phyloP scores from a whole-genome alignment of 352 stramenopile genomes.

The Globisporangium viniferum region DNA sequence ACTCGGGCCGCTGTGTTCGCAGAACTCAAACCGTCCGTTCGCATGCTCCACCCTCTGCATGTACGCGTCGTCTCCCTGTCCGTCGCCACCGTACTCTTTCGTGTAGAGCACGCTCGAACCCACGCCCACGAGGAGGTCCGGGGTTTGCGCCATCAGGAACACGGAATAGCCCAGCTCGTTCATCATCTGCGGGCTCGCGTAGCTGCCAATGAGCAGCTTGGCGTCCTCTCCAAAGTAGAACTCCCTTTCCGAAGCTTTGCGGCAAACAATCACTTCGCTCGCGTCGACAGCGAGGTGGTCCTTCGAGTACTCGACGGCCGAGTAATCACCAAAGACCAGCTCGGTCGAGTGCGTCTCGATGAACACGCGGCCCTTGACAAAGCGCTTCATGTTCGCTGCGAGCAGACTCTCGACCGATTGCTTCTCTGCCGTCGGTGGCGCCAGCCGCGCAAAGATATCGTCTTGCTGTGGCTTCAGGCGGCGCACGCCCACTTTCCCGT shows the following conservation, averaged over 20 bases:
- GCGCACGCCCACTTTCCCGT: not conserved
- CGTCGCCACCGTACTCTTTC: not conserved
- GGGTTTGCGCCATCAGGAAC: not conserved
- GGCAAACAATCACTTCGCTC: not conserved
- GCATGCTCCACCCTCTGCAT: not conserved
- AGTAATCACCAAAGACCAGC: not conserved
- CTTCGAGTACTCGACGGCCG: not conserved
- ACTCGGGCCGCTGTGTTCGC: not conserved
- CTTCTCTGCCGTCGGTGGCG: not conserved
- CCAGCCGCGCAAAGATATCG: not conserved
- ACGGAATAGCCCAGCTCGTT: slow-evolving; percentile 4
- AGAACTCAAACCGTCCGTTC: slow-evolving; percentile 4
- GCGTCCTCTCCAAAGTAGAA: not conserved
- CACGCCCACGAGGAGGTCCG: not conserved
- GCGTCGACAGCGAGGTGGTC: not conserved
- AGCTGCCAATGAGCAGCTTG: not conserved
- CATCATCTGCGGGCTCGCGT: slow-evolving; percentile 1
- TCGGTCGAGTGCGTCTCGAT: slow-evolving; percentile 6
- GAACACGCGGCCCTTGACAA: not conserved
- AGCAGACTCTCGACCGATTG: slow-evolving; percentile 1
- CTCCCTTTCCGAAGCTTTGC: not conserved
- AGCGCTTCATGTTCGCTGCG: not conserved
- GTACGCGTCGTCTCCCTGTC: not conserved
- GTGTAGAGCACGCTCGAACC: slow-evolving; percentile 1
- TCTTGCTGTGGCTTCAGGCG: not conserved